These are phyloP conservation scores for Solanum habrochaites DNA, from an alignment of 257 asterid genomes.

Conservation along the genomic window DNA sequence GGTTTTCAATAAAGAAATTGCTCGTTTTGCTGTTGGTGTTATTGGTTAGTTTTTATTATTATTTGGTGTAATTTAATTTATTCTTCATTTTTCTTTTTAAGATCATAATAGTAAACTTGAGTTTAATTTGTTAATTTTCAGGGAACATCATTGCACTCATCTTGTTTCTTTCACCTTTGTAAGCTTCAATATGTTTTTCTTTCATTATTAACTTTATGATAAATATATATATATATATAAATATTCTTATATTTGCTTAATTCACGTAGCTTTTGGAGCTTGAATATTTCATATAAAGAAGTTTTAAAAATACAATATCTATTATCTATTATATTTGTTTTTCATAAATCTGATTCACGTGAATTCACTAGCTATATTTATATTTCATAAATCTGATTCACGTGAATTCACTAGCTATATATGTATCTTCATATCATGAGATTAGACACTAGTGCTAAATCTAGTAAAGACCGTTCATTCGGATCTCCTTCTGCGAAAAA, in stretches of 20 bases:
- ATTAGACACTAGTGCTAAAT: not conserved
- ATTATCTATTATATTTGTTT: too few species aligned
- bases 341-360: too few species aligned
- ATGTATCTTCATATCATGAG: not conserved
- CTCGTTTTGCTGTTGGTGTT: not conserved
- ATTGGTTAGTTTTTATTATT: not conserved
- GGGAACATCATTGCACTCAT: conserved; percentile 58
- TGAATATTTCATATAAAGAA: not conserved
- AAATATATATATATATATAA: not conserved
- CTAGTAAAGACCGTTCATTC: not conserved
- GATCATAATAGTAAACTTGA: not conserved
- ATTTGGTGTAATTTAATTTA: not conserved
- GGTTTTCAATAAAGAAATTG: not conserved
- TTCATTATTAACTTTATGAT: not conserved
- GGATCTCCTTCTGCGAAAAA: not conserved
- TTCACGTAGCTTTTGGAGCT: not conserved
- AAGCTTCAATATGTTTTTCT: conserved; percentile 19
- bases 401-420: not conserved
- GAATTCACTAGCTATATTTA: not conserved
- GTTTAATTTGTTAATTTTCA: conserved; percentile 19
- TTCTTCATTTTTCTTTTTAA: not conserved
- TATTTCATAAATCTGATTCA: too few species aligned
- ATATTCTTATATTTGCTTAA: not conserved
- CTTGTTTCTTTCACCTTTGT: conserved; percentile 66
- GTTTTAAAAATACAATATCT: too few species aligned